phyloP scores from a whole-genome alignment of 345 rosid species.

The Mercurialis annua region DNA sequence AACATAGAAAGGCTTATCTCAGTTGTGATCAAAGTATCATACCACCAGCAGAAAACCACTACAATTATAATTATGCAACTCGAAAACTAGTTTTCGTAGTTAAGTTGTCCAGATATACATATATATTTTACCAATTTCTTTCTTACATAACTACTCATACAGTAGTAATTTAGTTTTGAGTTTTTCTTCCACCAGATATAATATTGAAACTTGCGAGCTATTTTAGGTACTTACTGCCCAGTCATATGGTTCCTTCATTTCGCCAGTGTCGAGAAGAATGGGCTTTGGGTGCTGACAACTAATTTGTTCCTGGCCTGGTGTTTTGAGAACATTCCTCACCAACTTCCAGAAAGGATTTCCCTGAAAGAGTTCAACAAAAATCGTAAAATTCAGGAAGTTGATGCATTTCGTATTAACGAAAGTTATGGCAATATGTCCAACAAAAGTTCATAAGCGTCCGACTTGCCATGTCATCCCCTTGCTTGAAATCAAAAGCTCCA shows the following conservation, averaged over 20 bases:
- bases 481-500: conserved; percentile 95
- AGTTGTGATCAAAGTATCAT: background rate
- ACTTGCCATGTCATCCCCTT: conserved; percentile 80
- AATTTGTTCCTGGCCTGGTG: conserved; percentile 60
- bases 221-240: conserved; percentile 71
- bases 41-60: background rate
- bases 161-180: background rate
- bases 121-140: background rate
- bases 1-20: background rate
- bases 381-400: background rate
- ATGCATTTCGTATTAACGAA: background rate
- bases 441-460: background rate
- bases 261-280: conserved; percentile 90
- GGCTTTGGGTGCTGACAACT: conserved; percentile 89
- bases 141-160: background rate
- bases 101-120: background rate
- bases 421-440: conserved; percentile 6
- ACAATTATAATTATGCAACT: background rate
- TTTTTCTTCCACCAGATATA: background rate
- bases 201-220: background rate
- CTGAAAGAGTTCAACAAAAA: conserved; percentile 30
- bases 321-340: conserved; percentile 66
- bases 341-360: conserved; percentile 91
- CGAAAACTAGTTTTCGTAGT: background rate
- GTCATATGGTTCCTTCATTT: conserved; percentile 81